Base-by-base conservation (phyloP, 2,329 filamentous ascomycete species). In the Mycosphaerella sp. region DNA sequence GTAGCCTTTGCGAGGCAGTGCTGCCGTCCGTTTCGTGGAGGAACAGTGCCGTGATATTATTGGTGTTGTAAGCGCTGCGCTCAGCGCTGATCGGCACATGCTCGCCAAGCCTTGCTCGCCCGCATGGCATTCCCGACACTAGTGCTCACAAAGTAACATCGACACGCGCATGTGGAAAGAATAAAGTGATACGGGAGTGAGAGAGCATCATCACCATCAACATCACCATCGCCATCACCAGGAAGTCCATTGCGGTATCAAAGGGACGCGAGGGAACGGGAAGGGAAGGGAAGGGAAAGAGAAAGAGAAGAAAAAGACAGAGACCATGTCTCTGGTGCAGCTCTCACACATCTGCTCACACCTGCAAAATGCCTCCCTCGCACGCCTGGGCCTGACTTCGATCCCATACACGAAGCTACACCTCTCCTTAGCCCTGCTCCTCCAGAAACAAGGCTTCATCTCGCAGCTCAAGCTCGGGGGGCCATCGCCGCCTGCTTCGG, bases 281-380 rank as follows among this genome's bases (percentile, higher is more conserved):
- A n/a, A 42, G 40, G 21, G 11, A 42, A 23, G 40, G 14, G 21
- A 23, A 39, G 14, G 21, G 40, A 17, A 17, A 17, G 14, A 17
- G 14, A 17, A 42, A 46, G 55, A 53, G 53, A 56, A 55, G 17
- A 36, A 31, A 48, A 36, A 21, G 36, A 41, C 23, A 4, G 31
- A 44, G 52, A 63, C 51, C 66, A 87, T 89, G 85, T 87, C 84
- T 65, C 80, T 95, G 73, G 77, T 81, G 68, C 82, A 85, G 72
- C 80, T 95, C 60, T 80, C 83, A 65, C 77, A 92, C 76, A 83
- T 91, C 74, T 95, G 88, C 79, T 90, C 89, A 62, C 90, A 95
- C 76, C 79, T 96, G 54, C 88, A 93, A 72, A 96, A 96, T 77
- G 88, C 87, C 62, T 86, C 86, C 53, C 84, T 84, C 66, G 89